A percentile compares a stretch with the other conserved stretches of the same genome.
phyloP scores from a whole-genome alignment of 2,329 filamentous ascomycete species.

The Bretziella fagacearum region DNA sequence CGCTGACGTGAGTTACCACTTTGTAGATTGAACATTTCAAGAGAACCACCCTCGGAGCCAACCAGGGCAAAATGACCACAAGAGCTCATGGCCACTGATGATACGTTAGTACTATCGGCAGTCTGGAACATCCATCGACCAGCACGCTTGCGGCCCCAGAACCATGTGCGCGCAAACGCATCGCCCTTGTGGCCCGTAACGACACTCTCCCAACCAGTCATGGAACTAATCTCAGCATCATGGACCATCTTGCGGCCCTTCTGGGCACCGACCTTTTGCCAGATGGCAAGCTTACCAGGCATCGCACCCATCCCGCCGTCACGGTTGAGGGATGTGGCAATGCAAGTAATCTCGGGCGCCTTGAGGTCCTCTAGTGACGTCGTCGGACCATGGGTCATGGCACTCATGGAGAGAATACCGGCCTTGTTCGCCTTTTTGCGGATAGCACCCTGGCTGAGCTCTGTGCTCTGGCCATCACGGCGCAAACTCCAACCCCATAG shows the following conservation, averaged over 20 bases:
- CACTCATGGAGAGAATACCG: constrained; percentile 46
- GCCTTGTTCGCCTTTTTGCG: constrained; percentile 79
- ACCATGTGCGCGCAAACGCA: constrained; percentile 80
- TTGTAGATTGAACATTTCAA: constrained; percentile 95
- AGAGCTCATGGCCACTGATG: constrained; percentile 71
- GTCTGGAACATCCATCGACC: constrained; percentile 88
- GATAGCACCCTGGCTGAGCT: constrained; percentile 80
- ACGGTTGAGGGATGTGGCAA: constrained; percentile 80
- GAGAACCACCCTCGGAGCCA: constrained; percentile 63
- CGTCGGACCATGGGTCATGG: constrained; percentile 41
- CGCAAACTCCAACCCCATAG: constrained; percentile 94
- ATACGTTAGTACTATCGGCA: constrained; percentile 64
- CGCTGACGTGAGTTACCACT: constrained; percentile 76
- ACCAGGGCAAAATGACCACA: constrained; percentile 90
- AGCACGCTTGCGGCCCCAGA: constrained; percentile 87
- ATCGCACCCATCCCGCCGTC: constrained; percentile 85
- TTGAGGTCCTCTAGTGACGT: constrained; percentile 60
- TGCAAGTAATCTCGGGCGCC: constrained; percentile 77
- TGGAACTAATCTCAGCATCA: constrained; percentile 54
- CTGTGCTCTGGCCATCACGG: constrained; percentile 81
- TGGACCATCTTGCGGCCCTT: constrained; percentile 44
- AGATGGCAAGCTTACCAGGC: constrained; percentile 61
- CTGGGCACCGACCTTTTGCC: constrained; percentile 34
- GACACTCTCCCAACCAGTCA: constrained; percentile 93
- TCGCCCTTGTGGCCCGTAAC: constrained; percentile 84